These are phyloP conservation scores for Glaciozyma martinii DNA, from an alignment of 768 basidiomycete genomes.

Conservation along the genomic window DNA sequence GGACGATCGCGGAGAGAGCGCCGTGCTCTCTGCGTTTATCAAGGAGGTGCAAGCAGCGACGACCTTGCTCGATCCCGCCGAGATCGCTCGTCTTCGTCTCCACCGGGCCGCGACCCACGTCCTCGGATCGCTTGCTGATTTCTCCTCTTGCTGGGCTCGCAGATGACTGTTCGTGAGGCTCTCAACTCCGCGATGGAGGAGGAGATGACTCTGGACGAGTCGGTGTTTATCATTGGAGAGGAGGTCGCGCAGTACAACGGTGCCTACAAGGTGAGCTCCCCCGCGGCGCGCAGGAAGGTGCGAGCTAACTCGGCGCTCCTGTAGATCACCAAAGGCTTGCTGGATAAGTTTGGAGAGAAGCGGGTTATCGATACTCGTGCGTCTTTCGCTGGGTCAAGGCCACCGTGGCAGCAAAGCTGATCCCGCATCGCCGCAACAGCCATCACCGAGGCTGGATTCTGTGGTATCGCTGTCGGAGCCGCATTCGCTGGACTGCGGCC, in stretches of 20 bases:
- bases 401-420: background rate
- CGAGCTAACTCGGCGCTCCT: background rate
- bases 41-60: background rate
- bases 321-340: conserved; percentile 92
- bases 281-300: background rate
- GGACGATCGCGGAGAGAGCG: background rate
- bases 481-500: conserved; percentile 90
- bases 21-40: background rate
- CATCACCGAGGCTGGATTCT: conserved; percentile 92
- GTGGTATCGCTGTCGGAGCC: conserved; percentile 89
- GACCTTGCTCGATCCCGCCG: background rate
- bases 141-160: background rate
- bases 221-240: conserved; percentile 89
- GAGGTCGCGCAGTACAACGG: conserved; percentile 98
- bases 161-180: conserved; percentile 99
- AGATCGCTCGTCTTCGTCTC: background rate
- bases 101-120: background rate
- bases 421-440: conserved; percentile 29
- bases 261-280: conserved; percentile 68
- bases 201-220: conserved; percentile 94
- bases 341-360: conserved; percentile 99
- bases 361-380: conserved; percentile 81
- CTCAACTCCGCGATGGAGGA: conserved; percentile 98
- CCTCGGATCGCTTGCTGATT: background rate
- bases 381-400: conserved; percentile 14